Base-by-base conservation (phyloP, 176 grass and related monocot species). In the Avena eriantha region DNA sequence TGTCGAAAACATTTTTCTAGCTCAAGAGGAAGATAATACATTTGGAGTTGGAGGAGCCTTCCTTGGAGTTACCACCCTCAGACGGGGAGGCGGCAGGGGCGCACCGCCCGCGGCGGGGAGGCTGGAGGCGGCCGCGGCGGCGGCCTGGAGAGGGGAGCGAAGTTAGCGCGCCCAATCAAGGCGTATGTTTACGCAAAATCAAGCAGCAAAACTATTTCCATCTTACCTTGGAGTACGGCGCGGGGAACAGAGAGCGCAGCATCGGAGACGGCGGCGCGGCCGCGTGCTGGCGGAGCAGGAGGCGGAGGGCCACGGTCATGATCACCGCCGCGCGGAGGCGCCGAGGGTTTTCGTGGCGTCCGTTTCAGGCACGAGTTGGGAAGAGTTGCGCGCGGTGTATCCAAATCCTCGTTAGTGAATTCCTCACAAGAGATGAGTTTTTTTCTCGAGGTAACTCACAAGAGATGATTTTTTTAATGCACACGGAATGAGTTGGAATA, bases 1-100 rank as follows among this genome's bases (percentile, higher is more conserved):
- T 41, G 23, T 47, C 70, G 70, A 43, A 74, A 49, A 3, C 70
- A n/a, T 23, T 73, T 47, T 16, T 72, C 36, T 15, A 73, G n/a
- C 5, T 73, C 43, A 73, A 5, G 7, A 48, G 1, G 43, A 43
- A 48, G 45, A 26, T 49, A 8, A 48, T 49, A 74, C 71, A 43
- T 49, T 49, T 49, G 71, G 71, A 74, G 46, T 48, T 74, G 71
- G 71, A 74, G 71, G 71, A 74, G 71, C 71, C 71, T 47, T 74
- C 43, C 45, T 74, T 74, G 71, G 71, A 49, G 71, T 74, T 26
- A 74, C 71, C 71, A 49, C 71, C 45, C 71, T 48, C n/a, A 74
- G 43, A 74, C 45, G 43, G 43, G 70, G 70, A 73, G 43, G 70
- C 41, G 70, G 43, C 21, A 48, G 70, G 43, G 43, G 45, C 45